A percentile compares a stretch with the other conserved stretches of the same genome.
Conservation (phyloP, 2,329 filamentous ascomycete genomes). For the Myotisia sp. region DNA sequence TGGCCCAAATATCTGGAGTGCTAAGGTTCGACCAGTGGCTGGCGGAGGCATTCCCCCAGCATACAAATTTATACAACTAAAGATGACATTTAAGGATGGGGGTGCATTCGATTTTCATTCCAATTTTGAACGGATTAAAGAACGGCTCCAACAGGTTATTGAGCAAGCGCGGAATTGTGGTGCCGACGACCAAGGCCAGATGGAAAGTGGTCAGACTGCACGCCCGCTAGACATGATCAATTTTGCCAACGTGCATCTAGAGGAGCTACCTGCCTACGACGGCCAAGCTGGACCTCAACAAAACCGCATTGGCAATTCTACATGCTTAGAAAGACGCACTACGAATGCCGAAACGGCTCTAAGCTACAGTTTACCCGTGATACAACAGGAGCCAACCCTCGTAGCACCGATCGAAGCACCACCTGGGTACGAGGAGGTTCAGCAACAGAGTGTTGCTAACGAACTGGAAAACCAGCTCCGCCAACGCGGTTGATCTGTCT, state of each 20-base stretch:
- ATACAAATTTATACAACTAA: constrained; percentile 60
- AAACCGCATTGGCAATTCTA: not conserved
- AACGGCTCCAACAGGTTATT: constrained; percentile 65
- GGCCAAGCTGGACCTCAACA: constrained; percentile 32
- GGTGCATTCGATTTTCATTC: constrained; percentile 86
- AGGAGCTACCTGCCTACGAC: constrained; percentile 80
- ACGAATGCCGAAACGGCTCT: no score
- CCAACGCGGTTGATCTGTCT: constrained; percentile 14
- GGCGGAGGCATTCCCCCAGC: constrained; percentile 69
- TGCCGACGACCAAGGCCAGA: constrained; percentile 20
- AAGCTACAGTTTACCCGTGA: constrained; percentile 8
- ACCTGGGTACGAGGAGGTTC: constrained; percentile 82
- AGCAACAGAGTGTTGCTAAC: constrained; percentile 62
- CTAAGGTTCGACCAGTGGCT: constrained; percentile 62
- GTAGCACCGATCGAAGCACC: constrained; percentile 58
- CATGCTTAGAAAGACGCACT: no score
- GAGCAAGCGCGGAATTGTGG: constrained; percentile 58
- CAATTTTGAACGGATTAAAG: constrained; percentile 69
- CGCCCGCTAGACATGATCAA: constrained; percentile 38
- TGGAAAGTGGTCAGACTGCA: constrained; percentile 21
- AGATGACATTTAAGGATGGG: constrained; percentile 83
- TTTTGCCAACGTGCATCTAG: constrained; percentile 56
- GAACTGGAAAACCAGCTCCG: constrained; percentile 50
- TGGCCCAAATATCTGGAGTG: constrained; percentile 80
- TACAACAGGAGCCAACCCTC: constrained; percentile 17